Evolutionary conservation across 768 basidiomycete species (phyloP), one percentile per base, ranked within the genome.

Genomic region (Pleurotus pulmonarius): DNA sequence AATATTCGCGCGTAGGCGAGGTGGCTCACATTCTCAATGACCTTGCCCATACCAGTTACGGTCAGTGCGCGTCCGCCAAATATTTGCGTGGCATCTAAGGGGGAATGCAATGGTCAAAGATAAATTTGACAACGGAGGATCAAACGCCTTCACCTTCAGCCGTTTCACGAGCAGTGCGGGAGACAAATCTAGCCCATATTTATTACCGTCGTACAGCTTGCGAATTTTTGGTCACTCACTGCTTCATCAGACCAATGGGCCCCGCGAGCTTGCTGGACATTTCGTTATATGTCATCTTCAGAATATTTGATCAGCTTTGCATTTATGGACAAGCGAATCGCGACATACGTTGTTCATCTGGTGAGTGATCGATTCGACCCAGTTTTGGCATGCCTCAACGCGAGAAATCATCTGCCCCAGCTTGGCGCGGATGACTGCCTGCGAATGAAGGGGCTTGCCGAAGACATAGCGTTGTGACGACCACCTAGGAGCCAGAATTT

Each of bases 51-150:
- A 6, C 94, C 93, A 4, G 90, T 86, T 44, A 80, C 76, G 0
- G 95, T 97, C 61, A 98, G 76, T 22, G 87, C 91, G 16, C 95
- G 83, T 15, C 95, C 95, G 52, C 94, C 94, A 57, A 95, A 96
- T 37, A 96, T 81, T 69, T 90, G 87, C 1, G 87, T 85, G 4
- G 91, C 87, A 58, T 93, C 91, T 76, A 77, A 70, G 53, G n/a
- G 45, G 5, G 34, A 49, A 46, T 18, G 13, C 44, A 5, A 79
- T 79, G 77, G 76, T 26, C 74, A 72, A 22, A 72, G 69, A 25
- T 61, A 63, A 13, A 65, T 62, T 18, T 67, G 69, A 11, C 0
- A 34, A 34, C 29, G 1, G 7, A 3, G 29, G 0, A 2, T 8
- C 40, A 46, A 39, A 12, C 40, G 34, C 15, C 38, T 37, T 38